phyloP scores from a whole-genome alignment of 768 basidiomycete species.

The Sporobolomyces phaffii region DNA sequence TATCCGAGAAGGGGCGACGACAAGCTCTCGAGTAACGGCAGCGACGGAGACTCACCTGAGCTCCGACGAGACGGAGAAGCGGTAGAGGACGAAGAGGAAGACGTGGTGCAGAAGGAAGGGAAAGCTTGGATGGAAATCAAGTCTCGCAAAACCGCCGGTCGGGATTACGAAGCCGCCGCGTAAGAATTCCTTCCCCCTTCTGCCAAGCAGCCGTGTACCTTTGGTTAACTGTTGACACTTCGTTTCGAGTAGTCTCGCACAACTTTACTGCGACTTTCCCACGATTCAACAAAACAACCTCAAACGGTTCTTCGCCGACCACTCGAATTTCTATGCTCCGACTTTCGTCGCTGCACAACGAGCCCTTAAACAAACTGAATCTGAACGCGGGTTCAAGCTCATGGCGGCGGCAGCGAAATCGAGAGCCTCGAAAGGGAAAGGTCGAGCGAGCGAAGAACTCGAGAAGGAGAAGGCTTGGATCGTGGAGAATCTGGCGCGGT shows the following conservation, averaged over 20 bases:
- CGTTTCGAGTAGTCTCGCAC: slow-evolving; percentile 18
- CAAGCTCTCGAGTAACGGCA: not conserved
- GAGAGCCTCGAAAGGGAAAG: slow-evolving; percentile 13
- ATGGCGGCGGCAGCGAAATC: not conserved
- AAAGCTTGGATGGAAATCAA: not conserved
- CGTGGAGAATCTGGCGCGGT: not conserved
- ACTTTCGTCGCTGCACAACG: slow-evolving; percentile 11
- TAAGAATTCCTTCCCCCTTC: not conserved
- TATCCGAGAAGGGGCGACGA: slow-evolving; percentile 11
- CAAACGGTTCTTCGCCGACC: slow-evolving; percentile 7
- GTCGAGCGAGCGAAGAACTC: not conserved
- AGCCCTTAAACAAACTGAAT: not conserved
- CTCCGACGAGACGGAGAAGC: not conserved
- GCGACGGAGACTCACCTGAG: not conserved
- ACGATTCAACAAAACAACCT: slow-evolving; percentile 18
- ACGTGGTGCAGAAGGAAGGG: not conserved
- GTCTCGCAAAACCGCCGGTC: not conserved
- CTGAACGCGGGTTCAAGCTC: not conserved
- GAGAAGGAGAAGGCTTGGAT: slow-evolving; percentile 15
- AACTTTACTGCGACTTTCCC: slow-evolving; percentile 32
- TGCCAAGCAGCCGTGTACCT: too few relatives aligned
- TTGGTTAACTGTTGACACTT: too few relatives aligned
- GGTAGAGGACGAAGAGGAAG: not conserved
- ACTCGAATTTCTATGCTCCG: slow-evolving; percentile 27
- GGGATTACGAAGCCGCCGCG: slow-evolving; percentile 17